Conservation (phyloP, 495 filamentous ascomycete genomes). For the Margaritispora aquatica region DNA sequence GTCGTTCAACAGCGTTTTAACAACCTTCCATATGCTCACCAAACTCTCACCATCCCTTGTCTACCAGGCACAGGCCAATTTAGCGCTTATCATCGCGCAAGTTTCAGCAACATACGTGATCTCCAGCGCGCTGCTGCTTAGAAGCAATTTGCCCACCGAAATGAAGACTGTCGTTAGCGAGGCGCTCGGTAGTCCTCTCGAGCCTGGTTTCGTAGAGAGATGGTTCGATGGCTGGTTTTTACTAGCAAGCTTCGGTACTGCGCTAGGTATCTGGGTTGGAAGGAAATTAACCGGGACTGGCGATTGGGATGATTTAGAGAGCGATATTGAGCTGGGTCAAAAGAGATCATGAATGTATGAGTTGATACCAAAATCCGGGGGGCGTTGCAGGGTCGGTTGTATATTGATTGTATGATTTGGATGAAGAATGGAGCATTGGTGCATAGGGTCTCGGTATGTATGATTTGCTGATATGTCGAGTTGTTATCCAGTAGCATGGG, state of each 20-base stretch:
- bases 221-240: constrained; percentile 87
- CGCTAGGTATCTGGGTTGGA: constrained; percentile 60
- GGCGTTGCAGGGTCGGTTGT: no score
- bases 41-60: constrained; percentile 63
- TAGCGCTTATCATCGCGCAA: constrained; percentile 68
- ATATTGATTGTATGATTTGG: no score
- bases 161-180: constrained; percentile 65
- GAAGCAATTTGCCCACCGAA: constrained; percentile 65
- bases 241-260: constrained; percentile 52
- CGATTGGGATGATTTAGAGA: constrained; percentile 50
- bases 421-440: no score
- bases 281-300: constrained; percentile 41
- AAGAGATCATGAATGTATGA: constrained; percentile 33
- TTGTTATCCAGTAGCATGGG: no score
- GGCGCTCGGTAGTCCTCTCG: constrained; percentile 63
- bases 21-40: constrained; percentile 69
- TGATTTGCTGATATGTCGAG: no score
- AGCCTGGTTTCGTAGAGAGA: constrained; percentile 66
- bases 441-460: no score
- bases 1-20: constrained; percentile 67
- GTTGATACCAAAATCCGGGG: no score
- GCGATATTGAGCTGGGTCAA: constrained; percentile 65
- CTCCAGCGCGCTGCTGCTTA: constrained; percentile 61
- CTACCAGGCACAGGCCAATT: constrained; percentile 54
- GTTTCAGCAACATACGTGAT: constrained; percentile 77